Conservation (phyloP, 352 stramenopile species). For the Phytophthora crassamura region DNA sequence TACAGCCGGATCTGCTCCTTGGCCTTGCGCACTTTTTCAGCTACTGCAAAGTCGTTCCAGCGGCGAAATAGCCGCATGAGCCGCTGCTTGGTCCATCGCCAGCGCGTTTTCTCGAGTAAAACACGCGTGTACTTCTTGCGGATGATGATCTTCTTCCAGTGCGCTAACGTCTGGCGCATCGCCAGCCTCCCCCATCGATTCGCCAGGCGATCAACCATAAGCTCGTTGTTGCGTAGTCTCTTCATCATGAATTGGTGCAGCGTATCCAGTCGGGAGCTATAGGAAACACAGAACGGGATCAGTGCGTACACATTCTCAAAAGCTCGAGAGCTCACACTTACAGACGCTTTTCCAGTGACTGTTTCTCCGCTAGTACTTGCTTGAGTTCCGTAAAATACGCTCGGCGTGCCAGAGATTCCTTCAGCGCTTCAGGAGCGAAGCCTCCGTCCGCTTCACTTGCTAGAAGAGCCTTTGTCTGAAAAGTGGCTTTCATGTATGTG, state of each 20-base stretch:
- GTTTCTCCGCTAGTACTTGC: constrained; percentile 46
- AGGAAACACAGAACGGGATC: not conserved
- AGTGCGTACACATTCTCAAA: not conserved
- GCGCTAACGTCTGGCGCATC: constrained; percentile 61
- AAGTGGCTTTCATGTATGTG: constrained; percentile 46
- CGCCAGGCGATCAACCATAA: constrained; percentile 67
- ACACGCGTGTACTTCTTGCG: constrained; percentile 79
- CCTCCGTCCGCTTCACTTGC: not conserved
- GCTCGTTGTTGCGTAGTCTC: constrained; percentile 66
- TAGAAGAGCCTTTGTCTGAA: not conserved
- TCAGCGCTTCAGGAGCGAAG: constrained; percentile 22
- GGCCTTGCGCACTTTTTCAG: constrained; percentile 43
- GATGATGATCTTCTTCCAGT: constrained; percentile 79
- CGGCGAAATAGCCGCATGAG: constrained; percentile 50
- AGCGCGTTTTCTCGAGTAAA: constrained; percentile 63
- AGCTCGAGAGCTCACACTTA: constrained; percentile 21
- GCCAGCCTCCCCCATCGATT: constrained; percentile 56
- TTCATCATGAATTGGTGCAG: constrained; percentile 61
- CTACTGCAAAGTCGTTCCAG: constrained; percentile 51
- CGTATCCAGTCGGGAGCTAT: constrained; percentile 45
- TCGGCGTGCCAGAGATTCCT: constrained; percentile 38
- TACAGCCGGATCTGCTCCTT: constrained; percentile 54
- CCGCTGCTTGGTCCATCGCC: constrained; percentile 59
- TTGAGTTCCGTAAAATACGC: constrained; percentile 70
- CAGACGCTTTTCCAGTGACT: constrained; percentile 43